These are phyloP conservation scores for Peribolospora kevripleyi DNA, from an alignment of 768 basidiomycete genomes.

Conservation along the genomic window DNA sequence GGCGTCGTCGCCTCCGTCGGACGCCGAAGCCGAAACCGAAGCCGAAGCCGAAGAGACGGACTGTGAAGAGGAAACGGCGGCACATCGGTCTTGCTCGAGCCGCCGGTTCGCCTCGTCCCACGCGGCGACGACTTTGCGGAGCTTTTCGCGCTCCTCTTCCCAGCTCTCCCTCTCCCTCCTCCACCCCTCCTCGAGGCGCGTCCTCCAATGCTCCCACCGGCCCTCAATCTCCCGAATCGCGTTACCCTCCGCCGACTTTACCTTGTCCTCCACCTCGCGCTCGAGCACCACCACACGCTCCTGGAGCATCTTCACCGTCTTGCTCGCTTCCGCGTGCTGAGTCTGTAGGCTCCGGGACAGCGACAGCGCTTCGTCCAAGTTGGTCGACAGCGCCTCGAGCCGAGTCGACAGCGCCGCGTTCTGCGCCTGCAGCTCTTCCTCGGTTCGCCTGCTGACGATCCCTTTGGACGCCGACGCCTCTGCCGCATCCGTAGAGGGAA, in stretches of 20 bases:
- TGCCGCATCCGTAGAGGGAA: slow-evolving; percentile 20
- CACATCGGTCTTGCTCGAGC: too few species aligned
- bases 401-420: slow-evolving; percentile 36
- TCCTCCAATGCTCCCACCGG: slow-evolving; percentile 41
- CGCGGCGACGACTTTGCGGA: slow-evolving; percentile 48
- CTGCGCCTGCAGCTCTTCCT: slow-evolving; percentile 15
- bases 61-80: too few species aligned
- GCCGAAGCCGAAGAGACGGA: too few species aligned
- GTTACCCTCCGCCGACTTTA: slow-evolving; percentile 1
- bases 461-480: slow-evolving; percentile 10
- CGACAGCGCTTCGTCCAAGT: slow-evolving; percentile 51
- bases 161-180: slow-evolving; percentile 52
- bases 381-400: slow-evolving; percentile 36
- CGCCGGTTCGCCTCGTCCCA: slow-evolving; percentile 30
- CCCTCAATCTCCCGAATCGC: slow-evolving; percentile 17
- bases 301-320: slow-evolving; percentile 18
- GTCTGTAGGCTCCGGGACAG: slow-evolving; percentile 47
- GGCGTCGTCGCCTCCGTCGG: too few species aligned
- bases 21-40: too few species aligned
- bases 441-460: neutral
- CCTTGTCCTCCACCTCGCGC: slow-evolving; percentile 13
- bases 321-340: slow-evolving; percentile 53
- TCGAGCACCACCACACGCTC: slow-evolving; percentile 16
- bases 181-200: slow-evolving; percentile 57
- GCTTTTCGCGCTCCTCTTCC: slow-evolving; percentile 50